Base-by-base conservation (phyloP, 2,329 filamentous ascomycete species). In the Penicillium polonicum region DNA sequence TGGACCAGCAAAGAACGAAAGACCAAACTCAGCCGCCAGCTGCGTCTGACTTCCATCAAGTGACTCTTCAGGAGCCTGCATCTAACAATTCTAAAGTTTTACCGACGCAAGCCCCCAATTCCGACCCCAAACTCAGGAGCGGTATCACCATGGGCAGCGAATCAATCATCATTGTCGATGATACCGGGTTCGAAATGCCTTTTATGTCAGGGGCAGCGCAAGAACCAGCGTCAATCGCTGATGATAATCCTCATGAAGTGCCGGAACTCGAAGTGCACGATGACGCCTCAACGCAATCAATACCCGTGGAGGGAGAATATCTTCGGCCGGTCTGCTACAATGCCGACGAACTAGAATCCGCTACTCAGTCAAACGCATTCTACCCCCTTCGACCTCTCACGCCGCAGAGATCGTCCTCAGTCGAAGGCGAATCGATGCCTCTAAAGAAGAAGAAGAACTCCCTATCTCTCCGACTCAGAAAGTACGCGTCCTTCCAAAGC, bases 131-230 rank as follows among this genome's bases (percentile, higher is more conserved):
- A 44, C 58, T 67, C 33, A 63, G 70, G 52, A 85, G 83, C 62
- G 79, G 79, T 55, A 84, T 93, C 44, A 94, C 91, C 0, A 81
- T 82, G 12, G 90, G 91, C n/a, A 96, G 91, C 79, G 88, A 92
- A 69, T 96, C 91, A 0, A 95, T 96, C 63, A 83, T 96, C 55
- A 95, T 96, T 68, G 86, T 96, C 36, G 90, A 95, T 65, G 83
- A 83, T 61, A 85, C 83, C 33, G 76, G 76, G 8, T 65, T 74
- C 9, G 67, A 73, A 38, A 61, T 71, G 33, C 72, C 74, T n/a
- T 53, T 71, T 5, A 78, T 76, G 70, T 72, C 76, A 12, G 76
- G 76, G 8, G 76, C 70, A 5, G 59, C 76, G 15, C 55, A 60
- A 31, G 61, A 59, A 6, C 27, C 49, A 15, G 56, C 48, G 39